Evolutionary conservation across 768 basidiomycete species (phyloP).

Genomic region (Cytidiella melzeri): DNA sequence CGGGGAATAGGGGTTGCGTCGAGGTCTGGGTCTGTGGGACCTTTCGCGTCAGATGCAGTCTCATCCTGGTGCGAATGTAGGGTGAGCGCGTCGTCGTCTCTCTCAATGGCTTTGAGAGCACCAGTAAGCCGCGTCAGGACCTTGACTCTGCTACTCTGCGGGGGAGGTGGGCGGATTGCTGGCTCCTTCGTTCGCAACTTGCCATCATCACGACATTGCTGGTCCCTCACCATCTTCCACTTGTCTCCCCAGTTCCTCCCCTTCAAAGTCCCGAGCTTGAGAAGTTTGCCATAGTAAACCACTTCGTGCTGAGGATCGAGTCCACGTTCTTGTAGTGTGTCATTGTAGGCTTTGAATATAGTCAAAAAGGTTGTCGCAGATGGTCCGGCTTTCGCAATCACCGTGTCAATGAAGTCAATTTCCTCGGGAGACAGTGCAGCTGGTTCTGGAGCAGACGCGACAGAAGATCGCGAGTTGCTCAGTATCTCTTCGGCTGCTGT

Average conservation of each 20-base stretch:
- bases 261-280: slow-evolving; percentile 78
- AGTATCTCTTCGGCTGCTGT: slow-evolving; percentile 9
- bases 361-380: slow-evolving; percentile 70
- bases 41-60: slow-evolving; percentile 13
- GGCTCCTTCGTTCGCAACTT: background rate
- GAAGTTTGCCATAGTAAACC: slow-evolving; percentile 71
- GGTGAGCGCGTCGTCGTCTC: slow-evolving; percentile 35
- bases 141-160: slow-evolving; percentile 2
- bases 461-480: slow-evolving; percentile 20
- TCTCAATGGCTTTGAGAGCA: slow-evolving; percentile 18
- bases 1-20: background rate
- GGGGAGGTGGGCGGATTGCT: background rate
- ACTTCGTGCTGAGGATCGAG: slow-evolving; percentile 75
- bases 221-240: slow-evolving; percentile 66
- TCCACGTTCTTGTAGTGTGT: slow-evolving; percentile 65
- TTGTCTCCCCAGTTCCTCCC: slow-evolving; percentile 78
- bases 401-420: slow-evolving; percentile 67
- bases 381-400: slow-evolving; percentile 61
- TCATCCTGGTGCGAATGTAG: slow-evolving; percentile 39
- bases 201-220: slow-evolving; percentile 34
- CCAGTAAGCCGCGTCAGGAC: slow-evolving; percentile 7
- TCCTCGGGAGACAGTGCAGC: slow-evolving; percentile 35
- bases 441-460: slow-evolving; percentile 26
- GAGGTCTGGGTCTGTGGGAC: slow-evolving; percentile 2
- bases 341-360: slow-evolving; percentile 83